Evolutionary conservation across 2,329 filamentous ascomycete genomes (phyloP).

Genomic region (Fusarium anguioides): DNA sequence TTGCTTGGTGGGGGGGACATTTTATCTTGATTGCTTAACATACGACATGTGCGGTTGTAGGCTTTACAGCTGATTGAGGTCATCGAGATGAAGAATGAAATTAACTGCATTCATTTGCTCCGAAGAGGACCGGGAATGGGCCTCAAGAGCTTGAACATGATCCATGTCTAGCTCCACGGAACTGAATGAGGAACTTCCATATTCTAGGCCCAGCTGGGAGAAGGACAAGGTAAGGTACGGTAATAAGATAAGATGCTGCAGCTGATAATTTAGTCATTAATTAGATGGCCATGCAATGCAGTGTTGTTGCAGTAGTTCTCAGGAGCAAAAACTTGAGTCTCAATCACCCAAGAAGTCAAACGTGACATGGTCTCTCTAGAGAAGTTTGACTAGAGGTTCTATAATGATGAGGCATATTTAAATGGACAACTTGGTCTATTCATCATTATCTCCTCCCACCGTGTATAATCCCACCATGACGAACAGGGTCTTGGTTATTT

Average conservation of each 20-base stretch:
- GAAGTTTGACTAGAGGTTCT: too few relatives aligned
- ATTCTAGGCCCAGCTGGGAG: background rate
- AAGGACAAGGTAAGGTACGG: slow-evolving; percentile 10
- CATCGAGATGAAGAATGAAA: slow-evolving; percentile 23
- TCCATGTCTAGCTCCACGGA: slow-evolving; percentile 3
- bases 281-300: background rate
- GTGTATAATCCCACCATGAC: background rate
- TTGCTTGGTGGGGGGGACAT: background rate
- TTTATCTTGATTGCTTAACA: background rate
- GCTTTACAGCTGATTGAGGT: background rate
- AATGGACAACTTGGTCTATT: too few relatives aligned
- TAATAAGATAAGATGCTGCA: slow-evolving; percentile 27
- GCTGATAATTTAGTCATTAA: slow-evolving; percentile 6
- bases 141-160: slow-evolving; percentile 21
- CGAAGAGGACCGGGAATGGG: slow-evolving; percentile 17
- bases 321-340: too few relatives aligned
- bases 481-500: background rate
- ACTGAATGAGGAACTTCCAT: background rate
- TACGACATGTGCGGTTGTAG: slow-evolving; percentile 4
- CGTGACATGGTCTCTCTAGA: background rate
- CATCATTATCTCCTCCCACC: too few relatives aligned
- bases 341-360: background rate
- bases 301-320: background rate
- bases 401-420: too few relatives aligned
- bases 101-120: slow-evolving; percentile 8